Percentiles rank a stretch among this genome's conserved stretches.
These are phyloP conservation scores for Phytophthora podocarpi DNA, from an alignment of 352 stramenopile species.

Conservation along the genomic window DNA sequence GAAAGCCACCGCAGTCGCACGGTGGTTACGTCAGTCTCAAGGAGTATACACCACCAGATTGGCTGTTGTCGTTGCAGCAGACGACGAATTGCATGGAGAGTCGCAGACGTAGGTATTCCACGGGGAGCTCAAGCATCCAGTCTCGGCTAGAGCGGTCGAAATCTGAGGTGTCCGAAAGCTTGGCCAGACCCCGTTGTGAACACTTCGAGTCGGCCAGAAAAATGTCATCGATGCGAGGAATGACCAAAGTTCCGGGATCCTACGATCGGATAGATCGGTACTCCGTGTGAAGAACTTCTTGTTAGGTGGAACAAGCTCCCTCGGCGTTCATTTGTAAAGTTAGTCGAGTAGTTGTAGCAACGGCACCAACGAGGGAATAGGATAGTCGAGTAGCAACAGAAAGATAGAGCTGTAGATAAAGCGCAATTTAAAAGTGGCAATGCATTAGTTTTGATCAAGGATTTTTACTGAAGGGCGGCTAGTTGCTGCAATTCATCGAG, in stretches of 20 bases:
- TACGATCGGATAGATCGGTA: conserved; percentile 3
- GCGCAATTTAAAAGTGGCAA: too few relatives aligned
- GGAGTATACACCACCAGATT: conserved; percentile 64
- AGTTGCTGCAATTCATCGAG: neutral
- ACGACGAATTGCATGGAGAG: conserved; percentile 30
- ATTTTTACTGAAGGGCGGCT: too few relatives aligned
- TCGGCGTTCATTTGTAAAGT: neutral
- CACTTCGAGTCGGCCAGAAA: neutral
- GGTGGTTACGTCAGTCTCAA: conserved; percentile 71
- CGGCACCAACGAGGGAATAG: too few relatives aligned
- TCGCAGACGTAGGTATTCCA: conserved; percentile 36
- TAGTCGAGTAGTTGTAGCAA: neutral
- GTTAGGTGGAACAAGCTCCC: neutral
- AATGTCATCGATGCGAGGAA: conserved; percentile 5
- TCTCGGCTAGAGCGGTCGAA: conserved; percentile 1
- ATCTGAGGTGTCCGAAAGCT: neutral
- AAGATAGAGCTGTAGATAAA: too few relatives aligned
- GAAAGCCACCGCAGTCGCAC: conserved; percentile 54
- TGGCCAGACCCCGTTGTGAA: neutral
- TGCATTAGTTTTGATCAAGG: too few relatives aligned
- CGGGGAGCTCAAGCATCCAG: conserved; percentile 18
- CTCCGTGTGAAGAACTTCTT: conserved; percentile 4
- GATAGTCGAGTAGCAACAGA: too few relatives aligned
- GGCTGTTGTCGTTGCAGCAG: conserved; percentile 57
- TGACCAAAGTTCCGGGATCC: too few relatives aligned